phyloP scores from a whole-genome alignment of 2,329 filamentous ascomycete species.

The Phyllosticta citribraziliensis region DNA sequence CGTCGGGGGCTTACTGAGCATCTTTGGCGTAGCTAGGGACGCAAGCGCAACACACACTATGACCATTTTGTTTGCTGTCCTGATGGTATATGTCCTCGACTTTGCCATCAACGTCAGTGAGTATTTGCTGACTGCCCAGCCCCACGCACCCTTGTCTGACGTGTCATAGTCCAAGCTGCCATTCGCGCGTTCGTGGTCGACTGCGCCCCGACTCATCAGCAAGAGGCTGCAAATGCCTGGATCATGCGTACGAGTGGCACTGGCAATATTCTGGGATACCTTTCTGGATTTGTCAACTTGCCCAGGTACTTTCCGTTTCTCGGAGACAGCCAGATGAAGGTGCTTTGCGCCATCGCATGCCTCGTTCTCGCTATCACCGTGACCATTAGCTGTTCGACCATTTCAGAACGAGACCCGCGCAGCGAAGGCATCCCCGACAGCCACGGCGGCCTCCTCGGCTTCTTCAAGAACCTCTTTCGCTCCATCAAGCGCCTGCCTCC shows the following conservation, averaged over 20 bases:
- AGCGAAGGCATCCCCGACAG: constrained; percentile 54
- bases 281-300: constrained; percentile 76
- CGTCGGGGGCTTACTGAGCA: constrained; percentile 53
- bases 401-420: constrained; percentile 73
- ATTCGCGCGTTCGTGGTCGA: constrained; percentile 91
- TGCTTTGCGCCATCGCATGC: constrained; percentile 77
- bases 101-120: constrained; percentile 87
- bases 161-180: constrained; percentile 64
- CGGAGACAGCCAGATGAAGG: constrained; percentile 84
- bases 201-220: constrained; percentile 83
- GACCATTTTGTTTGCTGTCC: constrained; percentile 69
- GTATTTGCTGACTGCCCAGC: constrained; percentile 16
- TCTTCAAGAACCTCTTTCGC: constrained; percentile 68
- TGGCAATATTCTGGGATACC: constrained; percentile 83
- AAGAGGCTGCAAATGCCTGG: constrained; percentile 91
- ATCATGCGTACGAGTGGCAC: constrained; percentile 76
- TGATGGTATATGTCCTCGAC: constrained; percentile 83
- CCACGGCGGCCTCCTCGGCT: constrained; percentile 58
- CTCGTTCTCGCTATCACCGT: constrained; percentile 62
- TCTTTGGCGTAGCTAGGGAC: constrained; percentile 62
- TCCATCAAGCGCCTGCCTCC: constrained; percentile 71
- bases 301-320: constrained; percentile 67
- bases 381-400: constrained; percentile 55
- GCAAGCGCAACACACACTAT: constrained; percentile 54
- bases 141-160: background rate